Base-by-base conservation (phyloP, 805 yeast genomes). In the Candida sphagnicola region DNA sequence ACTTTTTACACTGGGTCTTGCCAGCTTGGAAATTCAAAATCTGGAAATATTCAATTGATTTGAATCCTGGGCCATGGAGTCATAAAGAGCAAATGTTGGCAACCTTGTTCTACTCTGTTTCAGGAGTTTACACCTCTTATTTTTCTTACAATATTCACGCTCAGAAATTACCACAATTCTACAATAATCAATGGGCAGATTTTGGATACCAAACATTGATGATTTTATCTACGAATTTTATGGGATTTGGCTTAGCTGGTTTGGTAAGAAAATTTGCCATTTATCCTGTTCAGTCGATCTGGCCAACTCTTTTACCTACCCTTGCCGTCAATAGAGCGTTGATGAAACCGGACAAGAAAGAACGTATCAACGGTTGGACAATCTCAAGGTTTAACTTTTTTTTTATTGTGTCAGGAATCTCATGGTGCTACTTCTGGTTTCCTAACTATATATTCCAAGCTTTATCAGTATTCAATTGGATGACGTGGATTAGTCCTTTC, bases 41-140 rank as follows among this genome's bases (percentile, higher is more conserved):
- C 8, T 46, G 54, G 44, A 54, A 28, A 41, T 55, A 77, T 30
- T 60, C 53, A 16, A 62, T 70, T 44, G 68, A 68, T 6, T 54
- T 80, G 39, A 78, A 78, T 53, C 82, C 82, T 2, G 82, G 85
- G 4, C 81, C 81, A 12, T 81, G 84, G 82, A 62, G 74, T 50
- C 54, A 73, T 50, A 81, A 81, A 49, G 88, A 81, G 54, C 87
- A 81, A 56, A 58, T 41, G 75, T 72, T 13, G 59, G 67, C 32
- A 56, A 65, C 46, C 61, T 69, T 25, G 12, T 45, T 48, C 23
- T 46, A 41, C 46, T 45, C 43, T 48, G 54, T n/a, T 3, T 28
- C 38, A 5, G 43, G 39, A n/a, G 44, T 38, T 35, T 15, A 18
- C n/a, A 31, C 46, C 32, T 45, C 49, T 13, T 51, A 53, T 39